Evolutionary conservation across 768 basidiomycete genomes (phyloP).

Genomic region (Suillus alpinus): DNA sequence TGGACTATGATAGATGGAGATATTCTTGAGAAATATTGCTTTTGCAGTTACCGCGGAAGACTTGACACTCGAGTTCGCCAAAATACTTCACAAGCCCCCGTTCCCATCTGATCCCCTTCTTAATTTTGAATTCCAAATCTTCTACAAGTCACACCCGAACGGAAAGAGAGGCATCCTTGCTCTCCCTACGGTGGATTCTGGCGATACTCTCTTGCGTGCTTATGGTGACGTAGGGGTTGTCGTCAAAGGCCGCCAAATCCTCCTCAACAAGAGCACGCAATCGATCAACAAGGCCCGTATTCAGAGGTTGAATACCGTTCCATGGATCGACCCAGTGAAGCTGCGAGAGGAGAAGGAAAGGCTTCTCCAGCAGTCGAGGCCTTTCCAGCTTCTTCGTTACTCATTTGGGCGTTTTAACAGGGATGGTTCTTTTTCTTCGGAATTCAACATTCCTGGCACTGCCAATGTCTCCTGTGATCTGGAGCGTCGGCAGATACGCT

Average conservation of each 20-base stretch:
- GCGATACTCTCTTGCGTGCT: slow-evolving; percentile 22
- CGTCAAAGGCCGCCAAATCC: slow-evolving; percentile 22
- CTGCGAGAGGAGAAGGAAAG: slow-evolving; percentile 23
- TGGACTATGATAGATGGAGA: slow-evolving; percentile 25
- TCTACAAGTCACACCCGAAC: slow-evolving; percentile 17
- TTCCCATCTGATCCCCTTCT: slow-evolving; percentile 23
- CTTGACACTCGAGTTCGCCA: slow-evolving; percentile 30
- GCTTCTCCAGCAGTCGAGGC: slow-evolving; percentile 19
- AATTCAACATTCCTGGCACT: slow-evolving; percentile 23
- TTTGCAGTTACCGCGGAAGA: slow-evolving; percentile 29
- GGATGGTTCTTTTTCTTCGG: slow-evolving; percentile 34
- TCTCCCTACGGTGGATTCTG: slow-evolving; percentile 20
- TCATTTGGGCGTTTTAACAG: slow-evolving; percentile 35
- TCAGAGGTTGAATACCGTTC: slow-evolving; percentile 17
- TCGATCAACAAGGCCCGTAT: slow-evolving; percentile 24
- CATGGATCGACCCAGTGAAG: slow-evolving; percentile 31
- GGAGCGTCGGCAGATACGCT: slow-evolving; percentile 28
- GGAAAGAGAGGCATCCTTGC: slow-evolving; percentile 32
- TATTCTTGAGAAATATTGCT: slow-evolving; percentile 33
- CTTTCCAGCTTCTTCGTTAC: slow-evolving; percentile 23
- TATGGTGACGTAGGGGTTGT: slow-evolving; percentile 25
- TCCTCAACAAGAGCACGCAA: slow-evolving; percentile 21
- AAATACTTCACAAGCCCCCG: slow-evolving; percentile 32
- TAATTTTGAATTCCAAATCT: slow-evolving; percentile 36
- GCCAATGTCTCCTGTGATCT: slow-evolving; percentile 37